phyloP scores from a whole-genome alignment of 1,139 yeast species.

The Geotrichum carabidarum region DNA sequence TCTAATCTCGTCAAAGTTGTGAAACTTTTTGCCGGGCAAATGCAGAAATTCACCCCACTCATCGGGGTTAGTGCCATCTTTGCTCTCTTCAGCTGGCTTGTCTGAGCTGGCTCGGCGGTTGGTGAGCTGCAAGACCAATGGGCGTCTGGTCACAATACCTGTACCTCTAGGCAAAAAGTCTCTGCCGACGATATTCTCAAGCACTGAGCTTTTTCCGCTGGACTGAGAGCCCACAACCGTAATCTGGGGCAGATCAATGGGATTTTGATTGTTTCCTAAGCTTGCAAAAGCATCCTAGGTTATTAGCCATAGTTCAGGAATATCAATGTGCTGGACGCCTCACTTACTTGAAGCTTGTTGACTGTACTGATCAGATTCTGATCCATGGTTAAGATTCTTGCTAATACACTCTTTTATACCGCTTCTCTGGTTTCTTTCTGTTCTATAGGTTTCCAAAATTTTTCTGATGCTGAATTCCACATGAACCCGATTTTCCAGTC shows the following conservation, averaged over 20 bases:
- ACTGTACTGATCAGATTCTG: slow-evolving; percentile 84
- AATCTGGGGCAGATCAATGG: slow-evolving; percentile 82
- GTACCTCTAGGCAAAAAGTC: slow-evolving; percentile 95
- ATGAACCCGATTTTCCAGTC: too few relatives aligned
- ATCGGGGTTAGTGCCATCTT: slow-evolving; percentile 67
- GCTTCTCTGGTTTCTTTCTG: background rate
- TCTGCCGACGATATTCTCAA: slow-evolving; percentile 91
- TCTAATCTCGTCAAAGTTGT: slow-evolving; percentile 86
- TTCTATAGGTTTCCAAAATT: background rate
- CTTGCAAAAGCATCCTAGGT: slow-evolving; percentile 86
- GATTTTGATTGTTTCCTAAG: slow-evolving; percentile 54
- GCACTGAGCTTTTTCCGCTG: slow-evolving; percentile 87
- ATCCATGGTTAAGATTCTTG: slow-evolving; percentile 59
- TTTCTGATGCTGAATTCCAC: too few relatives aligned
- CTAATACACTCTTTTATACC: background rate
- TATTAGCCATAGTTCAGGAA: background rate
- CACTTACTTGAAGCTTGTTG: slow-evolving; percentile 56
- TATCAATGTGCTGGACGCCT: background rate
- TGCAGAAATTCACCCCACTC: slow-evolving; percentile 99
- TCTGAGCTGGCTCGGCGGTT: slow-evolving; percentile 49
- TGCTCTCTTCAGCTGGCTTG: slow-evolving; percentile 17
- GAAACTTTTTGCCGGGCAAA: slow-evolving; percentile 81
- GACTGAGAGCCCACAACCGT: slow-evolving; percentile 96
- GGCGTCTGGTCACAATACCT: slow-evolving; percentile 93
- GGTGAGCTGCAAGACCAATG: slow-evolving; percentile 74